phyloP scores from a whole-genome alignment of 1,139 yeast genomes.

The Candida sanyaensis region DNA sequence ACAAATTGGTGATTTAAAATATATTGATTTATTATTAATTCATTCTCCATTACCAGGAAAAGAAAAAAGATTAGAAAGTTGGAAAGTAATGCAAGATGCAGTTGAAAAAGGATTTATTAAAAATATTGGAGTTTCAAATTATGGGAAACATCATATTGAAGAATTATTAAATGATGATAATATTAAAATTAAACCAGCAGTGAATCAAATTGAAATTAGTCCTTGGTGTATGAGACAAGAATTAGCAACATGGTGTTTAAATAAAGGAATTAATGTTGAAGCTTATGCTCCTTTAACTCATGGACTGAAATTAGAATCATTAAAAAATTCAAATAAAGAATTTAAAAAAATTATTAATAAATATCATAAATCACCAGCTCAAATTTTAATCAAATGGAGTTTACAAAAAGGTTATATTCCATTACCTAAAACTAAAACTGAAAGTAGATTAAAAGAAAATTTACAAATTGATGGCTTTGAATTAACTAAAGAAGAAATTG shows the following conservation, averaged over 20 bases:
- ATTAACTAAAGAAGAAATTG: conserved; percentile 47
- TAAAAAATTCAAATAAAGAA: conserved; percentile 1
- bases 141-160: conserved; percentile 60
- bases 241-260: conserved; percentile 54
- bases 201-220: conserved; percentile 69
- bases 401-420: conserved; percentile 44
- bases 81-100: conserved; percentile 65
- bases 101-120: conserved; percentile 56
- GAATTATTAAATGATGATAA: conserved; percentile 57
- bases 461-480: conserved; percentile 51
- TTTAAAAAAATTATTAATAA: conserved; percentile 23
- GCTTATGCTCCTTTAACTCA: conserved; percentile 45
- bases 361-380: conserved; percentile 30
- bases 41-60: conserved; percentile 65
- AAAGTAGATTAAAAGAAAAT: conserved; percentile 30
- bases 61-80: conserved; percentile 52
- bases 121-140: conserved; percentile 71
- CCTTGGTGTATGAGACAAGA: conserved; percentile 78
- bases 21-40: conserved; percentile 56
- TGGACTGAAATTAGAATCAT: conserved; percentile 26
- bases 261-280: conserved; percentile 31
- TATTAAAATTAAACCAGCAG: conserved; percentile 54
- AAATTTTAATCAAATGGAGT: conserved; percentile 39
- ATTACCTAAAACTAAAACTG: conserved; percentile 37
- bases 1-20: conserved; percentile 35